Percentiles rank a stretch among this genome's conserved stretches.
Conservation (phyloP, 768 basidiomycete species). For the Mycena rebaudengoi region DNA sequence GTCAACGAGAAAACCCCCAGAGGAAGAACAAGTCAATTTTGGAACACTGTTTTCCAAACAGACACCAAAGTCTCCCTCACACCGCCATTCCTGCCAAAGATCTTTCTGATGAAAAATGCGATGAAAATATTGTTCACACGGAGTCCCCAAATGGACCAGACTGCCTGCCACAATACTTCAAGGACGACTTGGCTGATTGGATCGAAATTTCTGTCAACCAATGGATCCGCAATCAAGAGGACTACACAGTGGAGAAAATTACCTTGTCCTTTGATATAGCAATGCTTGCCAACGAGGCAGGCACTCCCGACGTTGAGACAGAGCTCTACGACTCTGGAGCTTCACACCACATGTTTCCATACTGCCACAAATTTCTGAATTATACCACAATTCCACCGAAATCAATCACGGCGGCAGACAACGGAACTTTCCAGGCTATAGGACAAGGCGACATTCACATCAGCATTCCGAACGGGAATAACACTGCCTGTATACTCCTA, state of each 20-base stretch:
- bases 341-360: constrained; percentile 30
- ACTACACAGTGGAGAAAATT: constrained; percentile 3
- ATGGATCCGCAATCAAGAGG: not conserved
- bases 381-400: constrained; percentile 25
- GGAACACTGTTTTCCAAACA: no score
- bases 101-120: no score
- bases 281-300: not conserved
- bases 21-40: no score
- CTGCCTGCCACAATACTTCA: not conserved
- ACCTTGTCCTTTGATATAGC: no score
- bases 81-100: no score
- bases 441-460: constrained; percentile 26
- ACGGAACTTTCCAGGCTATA: constrained; percentile 18
- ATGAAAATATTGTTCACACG: not conserved
- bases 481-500: not conserved
- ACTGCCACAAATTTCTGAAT: constrained; percentile 28
- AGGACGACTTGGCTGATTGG: not conserved
- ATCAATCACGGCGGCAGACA: constrained; percentile 29
- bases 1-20: no score
- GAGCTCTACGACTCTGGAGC: constrained; percentile 5
- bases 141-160: not conserved
- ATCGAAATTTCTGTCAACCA: not conserved
- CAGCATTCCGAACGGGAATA: constrained; percentile 11
- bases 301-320: not conserved
- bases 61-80: no score